These are phyloP conservation scores for Colletotrichum filicis DNA, from an alignment of 2,329 filamentous ascomycete genomes.

Conservation along the genomic window DNA sequence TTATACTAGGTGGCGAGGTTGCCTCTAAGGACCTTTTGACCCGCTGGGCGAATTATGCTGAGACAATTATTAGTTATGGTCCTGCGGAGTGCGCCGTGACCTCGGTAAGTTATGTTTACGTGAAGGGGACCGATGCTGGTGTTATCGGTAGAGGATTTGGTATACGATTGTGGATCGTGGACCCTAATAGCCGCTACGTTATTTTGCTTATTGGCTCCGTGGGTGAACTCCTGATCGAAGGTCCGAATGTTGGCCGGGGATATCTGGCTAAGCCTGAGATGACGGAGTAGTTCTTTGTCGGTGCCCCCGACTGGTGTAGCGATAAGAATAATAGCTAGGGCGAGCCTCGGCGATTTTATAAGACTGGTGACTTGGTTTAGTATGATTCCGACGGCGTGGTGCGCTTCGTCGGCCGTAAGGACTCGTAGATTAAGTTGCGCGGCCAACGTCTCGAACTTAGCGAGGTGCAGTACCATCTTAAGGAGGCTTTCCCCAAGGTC, in stretches of 20 bases:
- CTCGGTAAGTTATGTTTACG: not conserved
- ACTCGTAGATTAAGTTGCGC: slow-evolving; percentile 68
- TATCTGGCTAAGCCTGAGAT: slow-evolving; percentile 54
- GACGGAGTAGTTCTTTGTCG: slow-evolving; percentile 46
- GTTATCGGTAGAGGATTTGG: not conserved
- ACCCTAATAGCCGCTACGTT: not conserved
- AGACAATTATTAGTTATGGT: not conserved
- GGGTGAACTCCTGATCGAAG: slow-evolving; percentile 51
- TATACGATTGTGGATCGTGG: not conserved
- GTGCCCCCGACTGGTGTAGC: slow-evolving; percentile 1
- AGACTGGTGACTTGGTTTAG: slow-evolving; percentile 59
- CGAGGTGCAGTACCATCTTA: slow-evolving; percentile 40
- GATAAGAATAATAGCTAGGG: too few species aligned
- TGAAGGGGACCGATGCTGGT: not conserved
- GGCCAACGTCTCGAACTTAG: slow-evolving; percentile 66
- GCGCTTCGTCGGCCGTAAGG: slow-evolving; percentile 62
- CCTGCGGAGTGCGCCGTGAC: not conserved
- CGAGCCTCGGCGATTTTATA: slow-evolving; percentile 52
- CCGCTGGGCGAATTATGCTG: too few species aligned
- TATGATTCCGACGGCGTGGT: slow-evolving; percentile 54
- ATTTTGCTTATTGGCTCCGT: not conserved
- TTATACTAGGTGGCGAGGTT: not conserved
- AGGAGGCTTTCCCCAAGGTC: too few species aligned
- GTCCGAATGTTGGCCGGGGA: slow-evolving; percentile 59
- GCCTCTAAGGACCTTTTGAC: too few species aligned